Conservation (phyloP, 169 alveolate genomes). For the Eimeria sp. region DNA sequence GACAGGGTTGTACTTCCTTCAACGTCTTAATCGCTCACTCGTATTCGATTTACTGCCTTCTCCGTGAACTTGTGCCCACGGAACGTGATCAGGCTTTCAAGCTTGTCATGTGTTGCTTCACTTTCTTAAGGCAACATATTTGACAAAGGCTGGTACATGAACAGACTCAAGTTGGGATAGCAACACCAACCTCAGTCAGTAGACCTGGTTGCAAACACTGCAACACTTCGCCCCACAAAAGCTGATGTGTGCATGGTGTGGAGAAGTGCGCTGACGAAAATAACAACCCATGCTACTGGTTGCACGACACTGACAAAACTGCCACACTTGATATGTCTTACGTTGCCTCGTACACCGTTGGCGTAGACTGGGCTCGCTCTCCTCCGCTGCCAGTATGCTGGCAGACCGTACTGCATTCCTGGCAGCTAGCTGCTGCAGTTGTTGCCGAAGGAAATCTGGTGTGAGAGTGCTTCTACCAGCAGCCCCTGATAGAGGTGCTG, state of each 20-base stretch:
- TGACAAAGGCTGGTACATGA: neutral
- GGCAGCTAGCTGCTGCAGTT: constrained; percentile 17
- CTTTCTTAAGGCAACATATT: neutral
- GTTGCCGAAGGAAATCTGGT: constrained; percentile 25
- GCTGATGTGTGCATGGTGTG: neutral
- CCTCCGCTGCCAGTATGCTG: neutral
- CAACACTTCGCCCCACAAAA: neutral
- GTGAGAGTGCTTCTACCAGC: constrained; percentile 3
- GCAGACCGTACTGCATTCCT: neutral
- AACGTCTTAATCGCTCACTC: neutral
- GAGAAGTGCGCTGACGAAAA: neutral
- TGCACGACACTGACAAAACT: neutral
- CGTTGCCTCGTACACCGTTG: neutral
- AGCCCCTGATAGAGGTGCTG: neutral
- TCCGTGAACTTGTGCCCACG: neutral
- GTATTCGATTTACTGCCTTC: neutral
- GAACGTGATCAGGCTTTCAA: neutral
- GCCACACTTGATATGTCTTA: neutral
- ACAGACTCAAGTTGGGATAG: neutral
- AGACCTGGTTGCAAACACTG: neutral
- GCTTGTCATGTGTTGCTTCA: neutral
- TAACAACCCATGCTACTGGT: neutral
- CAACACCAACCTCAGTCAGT: neutral
- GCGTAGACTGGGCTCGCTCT: neutral
- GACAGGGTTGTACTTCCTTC: neutral